Base-by-base conservation (phyloP, 176 grass and related monocot species). In the Dendrocalamus sinicus region DNA sequence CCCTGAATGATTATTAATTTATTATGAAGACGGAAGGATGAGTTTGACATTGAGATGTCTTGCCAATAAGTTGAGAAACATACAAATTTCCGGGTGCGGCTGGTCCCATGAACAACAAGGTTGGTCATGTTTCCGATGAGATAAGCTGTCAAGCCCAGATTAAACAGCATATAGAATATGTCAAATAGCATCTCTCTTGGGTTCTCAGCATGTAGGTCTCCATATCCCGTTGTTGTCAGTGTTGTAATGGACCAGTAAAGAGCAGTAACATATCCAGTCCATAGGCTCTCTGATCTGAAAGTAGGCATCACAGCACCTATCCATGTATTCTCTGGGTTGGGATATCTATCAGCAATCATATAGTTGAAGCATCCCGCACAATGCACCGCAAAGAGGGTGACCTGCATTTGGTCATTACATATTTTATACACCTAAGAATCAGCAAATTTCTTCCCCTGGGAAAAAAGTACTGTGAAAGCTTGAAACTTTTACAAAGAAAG, bases 231-330 rank as follows among this genome's bases (percentile, higher is more conserved):
- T 76, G 96, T 99, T 83, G 93, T 96, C 67, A 99, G 84, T 73
- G 96, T 99, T 76, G 96, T 99, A 75, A 99, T 99, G 41, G 96
- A 99, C 96, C 96, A 99, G 88, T 99, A 99, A 54, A 96, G 91
- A 62, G 91, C 80, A 86, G 93, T 99, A 75, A 99, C 78, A 82
- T 99, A 99, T 92, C 90, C 91, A 81, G 85, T 91, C 96, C 92
- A 99, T 61, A 99, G 48, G 73, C 86, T 92, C 84, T 91, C 77
- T 43, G 82, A 89, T 95, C 87, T 92, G 82, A 99, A 99, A 72
- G 91, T 89, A 55, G 96, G 92, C 90, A 95, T 94, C 23, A 89
- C 88, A 40, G 93, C 90, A 86, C 96, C 96, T 84, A 99, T 99
- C 96, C 96, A 99, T 84, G 96, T 99, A 88, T 85, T 90, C 59